phyloP scores from a whole-genome alignment of 164 flowering plant genomes.

The Magnolia sinica region DNA sequence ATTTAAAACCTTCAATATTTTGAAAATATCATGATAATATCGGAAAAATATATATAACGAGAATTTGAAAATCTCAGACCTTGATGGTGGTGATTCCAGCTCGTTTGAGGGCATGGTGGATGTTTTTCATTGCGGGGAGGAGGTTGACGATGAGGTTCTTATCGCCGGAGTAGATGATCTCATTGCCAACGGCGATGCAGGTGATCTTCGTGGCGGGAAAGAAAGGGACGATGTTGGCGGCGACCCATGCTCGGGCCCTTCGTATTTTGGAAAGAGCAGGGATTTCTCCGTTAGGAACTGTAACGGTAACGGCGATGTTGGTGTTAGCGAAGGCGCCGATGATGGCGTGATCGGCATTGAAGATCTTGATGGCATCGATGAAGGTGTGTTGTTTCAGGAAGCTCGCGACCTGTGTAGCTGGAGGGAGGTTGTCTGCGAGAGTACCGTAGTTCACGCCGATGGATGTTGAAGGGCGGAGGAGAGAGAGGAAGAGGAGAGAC shows the following conservation, averaged over 20 bases:
- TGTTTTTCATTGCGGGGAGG: slow-evolving; percentile 65
- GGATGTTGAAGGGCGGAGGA: slow-evolving; percentile 4
- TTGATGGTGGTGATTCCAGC: slow-evolving; percentile 42
- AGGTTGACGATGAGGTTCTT: slow-evolving; percentile 35
- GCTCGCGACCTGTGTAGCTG: slow-evolving; percentile 60
- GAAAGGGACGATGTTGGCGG: slow-evolving; percentile 47
- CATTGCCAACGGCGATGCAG: slow-evolving; percentile 61
- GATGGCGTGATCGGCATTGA: slow-evolving; percentile 63
- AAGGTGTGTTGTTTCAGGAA: slow-evolving; percentile 53
- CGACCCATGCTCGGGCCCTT: slow-evolving; percentile 57
- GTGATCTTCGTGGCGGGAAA: slow-evolving; percentile 52
- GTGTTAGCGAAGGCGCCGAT: slow-evolving; percentile 69
- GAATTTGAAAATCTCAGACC: slow-evolving; percentile 25
- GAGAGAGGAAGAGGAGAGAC: not conserved
- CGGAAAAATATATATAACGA: not conserved
- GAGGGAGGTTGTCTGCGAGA: slow-evolving; percentile 72
- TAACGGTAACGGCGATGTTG: slow-evolving; percentile 54
- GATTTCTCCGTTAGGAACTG: slow-evolving; percentile 59
- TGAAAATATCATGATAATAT: no score
- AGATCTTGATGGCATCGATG: slow-evolving; percentile 67
- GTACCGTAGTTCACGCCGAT: slow-evolving; percentile 93
- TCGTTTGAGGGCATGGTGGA: slow-evolving; percentile 47
- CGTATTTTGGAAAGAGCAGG: slow-evolving; percentile 30
- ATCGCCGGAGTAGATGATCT: slow-evolving; percentile 40
- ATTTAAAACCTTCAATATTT: no score